Base-by-base conservation (phyloP, 805 yeast species). In the Spathaspora girioi region DNA sequence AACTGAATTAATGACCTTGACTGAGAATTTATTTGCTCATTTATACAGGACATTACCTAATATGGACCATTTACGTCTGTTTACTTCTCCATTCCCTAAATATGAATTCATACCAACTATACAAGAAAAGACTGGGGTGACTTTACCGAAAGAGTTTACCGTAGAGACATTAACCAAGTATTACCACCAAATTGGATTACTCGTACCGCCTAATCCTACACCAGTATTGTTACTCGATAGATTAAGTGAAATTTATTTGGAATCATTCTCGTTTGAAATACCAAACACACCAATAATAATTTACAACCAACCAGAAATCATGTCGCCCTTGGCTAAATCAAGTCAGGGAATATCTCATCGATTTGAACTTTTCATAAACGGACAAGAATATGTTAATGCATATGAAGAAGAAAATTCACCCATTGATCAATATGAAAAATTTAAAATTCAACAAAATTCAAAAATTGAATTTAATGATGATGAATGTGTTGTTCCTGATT, bases 351-450 rank as follows among this genome's bases (percentile, higher is more conserved):
- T 78, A 3, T 85, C 96, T 0, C 76, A 81, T 45, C 68, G 99
- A 46, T 94, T 93, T 63, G 99, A 94, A 69, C 67, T 94, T 45
- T 91, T 89, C 61, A 83, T 94, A 50, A 70, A 78, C 43, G 92
- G 94, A 0, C 78, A 79, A 55, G 99, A 94, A 67, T 85, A 84
- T 55, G 87, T 86, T 23, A 94, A 94, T 65, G 96, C 98, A 0
- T 94, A 94, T 64, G 99, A 94, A 59, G 99, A 94, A 67, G 98
- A 94, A 63, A 94, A 94, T 67, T 82, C 86, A 41, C 99, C 99
- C 0, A 77, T 77, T 52, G 75, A 72, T 29, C 99, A 94, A 65
- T 61, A 68, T 4, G 56, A 53, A 1, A 91, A 91, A 59, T 89
- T 93, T 61, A 55, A 68, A 52, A 55, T 64, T 3, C 97, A 93